phyloP scores from a whole-genome alignment of 768 basidiomycete genomes.

The Tubosaeta sp. region DNA sequence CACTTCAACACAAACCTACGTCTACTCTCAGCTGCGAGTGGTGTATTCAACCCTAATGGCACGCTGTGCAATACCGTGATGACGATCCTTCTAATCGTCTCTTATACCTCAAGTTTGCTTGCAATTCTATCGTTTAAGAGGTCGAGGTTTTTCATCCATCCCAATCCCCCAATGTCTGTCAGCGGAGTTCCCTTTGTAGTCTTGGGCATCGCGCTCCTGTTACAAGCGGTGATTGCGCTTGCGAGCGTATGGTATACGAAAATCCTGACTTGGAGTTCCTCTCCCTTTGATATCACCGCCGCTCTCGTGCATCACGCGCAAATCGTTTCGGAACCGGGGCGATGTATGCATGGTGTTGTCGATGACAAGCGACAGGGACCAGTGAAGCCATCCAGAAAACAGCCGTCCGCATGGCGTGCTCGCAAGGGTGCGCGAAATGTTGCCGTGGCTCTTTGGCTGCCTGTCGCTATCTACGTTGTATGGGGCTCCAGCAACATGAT shows the following conservation, averaged over 20 bases:
- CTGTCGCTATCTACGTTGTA: constrained; percentile 15
- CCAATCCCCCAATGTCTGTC: constrained; percentile 21
- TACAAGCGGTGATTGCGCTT: constrained; percentile 26
- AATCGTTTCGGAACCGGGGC: constrained; percentile 15
- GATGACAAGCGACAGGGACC: constrained; percentile 8
- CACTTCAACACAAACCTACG: constrained; percentile 8
- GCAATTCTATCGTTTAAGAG: constrained; percentile 13
- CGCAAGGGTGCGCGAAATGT: constrained; percentile 21
- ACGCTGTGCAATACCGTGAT: constrained; percentile 18
- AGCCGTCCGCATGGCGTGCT: constrained; percentile 28
- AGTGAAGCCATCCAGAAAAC: constrained; percentile 8
- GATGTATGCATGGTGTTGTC: constrained; percentile 26
- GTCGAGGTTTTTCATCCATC: too few relatives aligned
- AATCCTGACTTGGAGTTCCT: constrained; percentile 32
- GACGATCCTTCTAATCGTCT: constrained; percentile 27
- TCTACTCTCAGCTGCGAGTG: constrained; percentile 19
- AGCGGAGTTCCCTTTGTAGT: constrained; percentile 26
- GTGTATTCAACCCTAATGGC: constrained; percentile 23
- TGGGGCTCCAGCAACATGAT: constrained; percentile 24
- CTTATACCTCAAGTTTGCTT: constrained; percentile 27
- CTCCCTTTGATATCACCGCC: constrained; percentile 27
- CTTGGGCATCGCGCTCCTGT: constrained; percentile 20
- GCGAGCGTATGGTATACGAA: constrained; percentile 16
- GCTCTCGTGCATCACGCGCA: constrained; percentile 27
- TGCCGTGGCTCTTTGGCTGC: constrained; percentile 18